These are phyloP conservation scores for Macrolepiota fuliginosa DNA, from an alignment of 768 basidiomycete species.

Conservation along the genomic window DNA sequence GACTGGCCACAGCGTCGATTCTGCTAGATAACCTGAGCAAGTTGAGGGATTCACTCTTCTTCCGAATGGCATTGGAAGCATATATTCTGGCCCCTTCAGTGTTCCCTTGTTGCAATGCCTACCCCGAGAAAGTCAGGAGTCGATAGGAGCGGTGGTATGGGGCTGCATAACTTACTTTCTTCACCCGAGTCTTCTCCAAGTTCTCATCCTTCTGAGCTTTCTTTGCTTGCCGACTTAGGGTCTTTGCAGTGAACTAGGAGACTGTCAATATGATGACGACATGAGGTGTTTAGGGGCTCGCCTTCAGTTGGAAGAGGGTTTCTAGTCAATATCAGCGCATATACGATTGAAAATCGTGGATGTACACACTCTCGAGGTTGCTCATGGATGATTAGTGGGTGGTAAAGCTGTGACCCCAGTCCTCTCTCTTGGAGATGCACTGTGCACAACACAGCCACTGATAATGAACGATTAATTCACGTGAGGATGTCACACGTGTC, in stretches of 20 bases:
- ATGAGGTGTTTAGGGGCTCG: constrained; percentile 25
- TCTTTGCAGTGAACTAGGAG: constrained; percentile 95
- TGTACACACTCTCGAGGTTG: constrained; percentile 82
- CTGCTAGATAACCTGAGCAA: constrained; percentile 86
- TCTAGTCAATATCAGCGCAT: constrained; percentile 52
- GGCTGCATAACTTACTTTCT: constrained; percentile 70
- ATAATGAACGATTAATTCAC: constrained; percentile 11
- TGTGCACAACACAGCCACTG: constrained; percentile 9
- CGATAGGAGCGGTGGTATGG: background rate
- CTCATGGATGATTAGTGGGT: constrained; percentile 49
- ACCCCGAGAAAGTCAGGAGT: constrained; percentile 13
- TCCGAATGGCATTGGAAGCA: constrained; percentile 96
- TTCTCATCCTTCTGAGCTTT: constrained; percentile 97
- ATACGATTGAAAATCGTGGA: background rate
- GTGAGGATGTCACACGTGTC: constrained; percentile 17
- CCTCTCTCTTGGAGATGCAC: background rate
- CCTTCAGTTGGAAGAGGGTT: constrained; percentile 98
- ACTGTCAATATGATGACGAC: constrained; percentile 7
- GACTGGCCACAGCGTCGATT: constrained; percentile 94
- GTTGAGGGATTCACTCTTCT: constrained; percentile 94
- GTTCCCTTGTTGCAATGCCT: constrained; percentile 97
- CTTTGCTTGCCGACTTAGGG: constrained; percentile 90
- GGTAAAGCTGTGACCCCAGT: constrained; percentile 6
- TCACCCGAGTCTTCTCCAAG: constrained; percentile 82
- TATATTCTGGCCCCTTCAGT: constrained; percentile 97